Evolutionary conservation across 345 rosid genomes (phyloP).

Genomic region (Aurinia saxatilis): DNA sequence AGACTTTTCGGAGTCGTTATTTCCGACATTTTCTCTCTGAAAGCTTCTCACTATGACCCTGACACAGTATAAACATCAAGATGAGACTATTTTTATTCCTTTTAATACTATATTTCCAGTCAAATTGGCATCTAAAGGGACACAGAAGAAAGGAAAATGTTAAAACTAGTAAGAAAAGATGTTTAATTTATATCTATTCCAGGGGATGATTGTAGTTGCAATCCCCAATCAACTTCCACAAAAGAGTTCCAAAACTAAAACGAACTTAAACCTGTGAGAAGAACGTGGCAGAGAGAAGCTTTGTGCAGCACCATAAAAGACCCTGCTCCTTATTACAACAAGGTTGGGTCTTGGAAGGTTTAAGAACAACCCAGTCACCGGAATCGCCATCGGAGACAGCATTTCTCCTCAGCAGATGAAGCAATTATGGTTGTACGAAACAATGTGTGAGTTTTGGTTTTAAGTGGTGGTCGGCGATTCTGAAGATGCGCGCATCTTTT

Average conservation of each 20-base stretch:
- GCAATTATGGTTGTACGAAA: not conserved
- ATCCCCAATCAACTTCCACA: not conserved
- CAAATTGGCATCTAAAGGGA: not conserved
- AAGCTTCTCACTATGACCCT: constrained; percentile 39
- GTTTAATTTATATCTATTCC: not conserved
- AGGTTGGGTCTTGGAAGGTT: constrained; percentile 24
- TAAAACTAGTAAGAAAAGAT: not conserved
- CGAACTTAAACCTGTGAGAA: constrained; percentile 26
- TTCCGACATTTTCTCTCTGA: constrained; percentile 27
- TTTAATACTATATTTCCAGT: not conserved
- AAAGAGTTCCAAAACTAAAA: not conserved
- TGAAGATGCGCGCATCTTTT: constrained; percentile 12
- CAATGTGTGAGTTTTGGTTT: not conserved
- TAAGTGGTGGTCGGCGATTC: constrained; percentile 5
- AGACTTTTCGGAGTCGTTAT: constrained; percentile 22
- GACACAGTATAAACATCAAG: not conserved
- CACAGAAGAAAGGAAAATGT: not conserved
- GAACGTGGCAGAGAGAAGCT: constrained; percentile 4
- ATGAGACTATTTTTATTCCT: not conserved
- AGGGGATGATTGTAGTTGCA: not conserved
- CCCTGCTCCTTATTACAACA: not conserved
- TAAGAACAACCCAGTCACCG: constrained; percentile 26
- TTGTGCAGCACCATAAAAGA: not conserved
- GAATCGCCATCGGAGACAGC: constrained; percentile 37
- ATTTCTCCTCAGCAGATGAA: constrained; percentile 16